These are phyloP conservation scores for Diaporthe capsici DNA, from an alignment of 2,329 filamentous ascomycete species.

Conservation along the genomic window DNA sequence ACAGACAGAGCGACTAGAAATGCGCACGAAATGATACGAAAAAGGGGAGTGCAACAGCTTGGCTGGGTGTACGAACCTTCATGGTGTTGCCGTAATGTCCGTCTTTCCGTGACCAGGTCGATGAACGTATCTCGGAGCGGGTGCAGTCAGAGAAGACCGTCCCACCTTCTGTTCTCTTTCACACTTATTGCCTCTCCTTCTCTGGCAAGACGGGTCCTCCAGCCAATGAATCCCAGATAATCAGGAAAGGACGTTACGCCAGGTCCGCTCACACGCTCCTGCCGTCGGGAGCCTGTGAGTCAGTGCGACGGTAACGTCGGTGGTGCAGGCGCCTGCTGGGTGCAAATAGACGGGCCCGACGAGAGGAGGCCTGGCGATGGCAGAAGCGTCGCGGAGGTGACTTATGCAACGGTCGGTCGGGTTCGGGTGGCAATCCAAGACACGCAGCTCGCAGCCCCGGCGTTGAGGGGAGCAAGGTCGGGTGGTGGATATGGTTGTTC, in stretches of 20 bases:
- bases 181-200: neutral
- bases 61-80: constrained; percentile 38
- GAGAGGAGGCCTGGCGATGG: constrained; percentile 2
- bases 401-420: constrained; percentile 21
- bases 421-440: constrained; percentile 28
- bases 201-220: constrained; percentile 6
- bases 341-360: constrained; percentile 9
- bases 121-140: constrained; percentile 23
- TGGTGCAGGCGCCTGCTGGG: constrained; percentile 13
- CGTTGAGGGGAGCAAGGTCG: constrained; percentile 4
- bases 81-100: constrained; percentile 37
- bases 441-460: constrained; percentile 14
- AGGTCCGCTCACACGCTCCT: constrained; percentile 36
- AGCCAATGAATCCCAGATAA: constrained; percentile 31
- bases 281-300: constrained; percentile 38
- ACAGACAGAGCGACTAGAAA: neutral
- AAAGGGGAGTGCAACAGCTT: neutral
- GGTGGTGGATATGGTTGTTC: constrained; percentile 21
- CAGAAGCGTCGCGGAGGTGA: neutral
- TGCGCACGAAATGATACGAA: neutral
- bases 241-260: constrained; percentile 34
- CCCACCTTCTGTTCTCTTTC: constrained; percentile 19
- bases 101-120: constrained; percentile 18
- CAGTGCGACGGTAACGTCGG: constrained; percentile 35
- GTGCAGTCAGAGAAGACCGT: constrained; percentile 31